Evolutionary conservation across 2,329 filamentous ascomycete genomes (phyloP).

Genomic region (Cryphonectria naterciae): DNA sequence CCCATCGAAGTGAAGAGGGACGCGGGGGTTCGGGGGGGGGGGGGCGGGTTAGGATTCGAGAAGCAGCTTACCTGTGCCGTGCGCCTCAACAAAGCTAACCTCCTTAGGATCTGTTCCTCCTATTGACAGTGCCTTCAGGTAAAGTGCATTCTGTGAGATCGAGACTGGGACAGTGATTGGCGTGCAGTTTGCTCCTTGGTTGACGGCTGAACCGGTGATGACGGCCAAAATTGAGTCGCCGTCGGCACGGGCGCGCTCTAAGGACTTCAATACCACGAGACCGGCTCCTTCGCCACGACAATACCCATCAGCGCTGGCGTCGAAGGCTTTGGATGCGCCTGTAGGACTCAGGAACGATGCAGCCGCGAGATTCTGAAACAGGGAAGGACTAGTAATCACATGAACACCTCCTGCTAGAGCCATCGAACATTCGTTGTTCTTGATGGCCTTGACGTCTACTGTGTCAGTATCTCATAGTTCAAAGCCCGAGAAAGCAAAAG

Average conservation of each 20-base stretch:
- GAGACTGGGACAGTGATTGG: conserved; percentile 36
- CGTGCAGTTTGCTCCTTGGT: conserved; percentile 40
- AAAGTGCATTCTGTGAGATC: conserved; percentile 36
- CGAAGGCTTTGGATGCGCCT: conserved; percentile 54
- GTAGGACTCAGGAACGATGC: conserved; percentile 48
- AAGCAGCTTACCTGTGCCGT: conserved; percentile 41
- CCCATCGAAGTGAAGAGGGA: too few relatives aligned
- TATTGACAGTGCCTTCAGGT: conserved; percentile 33
- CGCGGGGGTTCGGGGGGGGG: too few relatives aligned
- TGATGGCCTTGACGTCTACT: conserved; percentile 21
- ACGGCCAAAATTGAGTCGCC: conserved; percentile 53
- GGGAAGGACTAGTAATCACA: conserved; percentile 39
- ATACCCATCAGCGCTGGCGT: conserved; percentile 56
- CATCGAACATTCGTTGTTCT: conserved; percentile 37
- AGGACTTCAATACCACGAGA: conserved; percentile 53
- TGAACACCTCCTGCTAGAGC: conserved; percentile 47
- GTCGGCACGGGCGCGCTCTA: conserved; percentile 54
- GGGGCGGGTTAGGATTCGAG: not conserved
- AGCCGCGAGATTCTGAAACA: conserved; percentile 39
- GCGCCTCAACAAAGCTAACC: conserved; percentile 41
- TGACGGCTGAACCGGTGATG: conserved; percentile 41
- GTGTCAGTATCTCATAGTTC: too few relatives aligned
- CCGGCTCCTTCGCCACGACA: conserved; percentile 56
- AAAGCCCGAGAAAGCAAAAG: not conserved
- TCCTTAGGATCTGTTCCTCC: conserved; percentile 34